Conservation (phyloP, 2,329 filamentous ascomycete species). For the Neurospora sp. region DNA sequence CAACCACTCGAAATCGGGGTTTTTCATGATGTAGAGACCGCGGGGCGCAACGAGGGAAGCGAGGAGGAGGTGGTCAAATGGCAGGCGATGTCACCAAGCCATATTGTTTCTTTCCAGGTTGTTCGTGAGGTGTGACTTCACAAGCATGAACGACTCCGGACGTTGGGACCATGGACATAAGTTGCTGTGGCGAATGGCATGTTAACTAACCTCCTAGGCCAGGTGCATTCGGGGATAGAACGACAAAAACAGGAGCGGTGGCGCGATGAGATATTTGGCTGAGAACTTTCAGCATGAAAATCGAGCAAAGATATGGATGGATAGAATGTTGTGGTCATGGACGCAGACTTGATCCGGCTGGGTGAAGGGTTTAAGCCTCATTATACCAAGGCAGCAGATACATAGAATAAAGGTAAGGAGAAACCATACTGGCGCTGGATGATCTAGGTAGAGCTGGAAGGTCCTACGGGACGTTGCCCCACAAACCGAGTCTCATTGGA, state of each 20-base stretch:
- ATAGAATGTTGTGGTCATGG: neutral
- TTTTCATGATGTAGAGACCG: constrained; percentile 40
- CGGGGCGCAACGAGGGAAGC: constrained; percentile 41
- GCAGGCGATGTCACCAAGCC: constrained; percentile 19
- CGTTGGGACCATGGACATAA: neutral
- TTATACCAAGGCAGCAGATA: neutral
- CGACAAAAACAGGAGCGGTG: fast-evolving
- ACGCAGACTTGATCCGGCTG: neutral
- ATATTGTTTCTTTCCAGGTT: neutral
- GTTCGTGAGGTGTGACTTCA: neutral
- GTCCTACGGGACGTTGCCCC: neutral
- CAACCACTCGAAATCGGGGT: constrained; percentile 40
- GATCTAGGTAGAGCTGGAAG: fast-evolving
- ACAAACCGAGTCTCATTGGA: neutral
- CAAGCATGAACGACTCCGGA: neutral
- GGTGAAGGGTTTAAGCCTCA: neutral
- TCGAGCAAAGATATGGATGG: neutral
- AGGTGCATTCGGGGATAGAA: neutral
- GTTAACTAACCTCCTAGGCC: neutral
- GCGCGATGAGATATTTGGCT: fast-evolving
- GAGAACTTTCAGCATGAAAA: neutral
- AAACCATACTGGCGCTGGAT: neutral
- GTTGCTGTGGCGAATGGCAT: neutral
- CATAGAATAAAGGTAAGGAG: neutral
- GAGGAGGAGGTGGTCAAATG: constrained; percentile 43